Evolutionary conservation across 768 basidiomycete species (phyloP), one percentile per base, ranked within the genome.

Genomic region (Pseudohyphozyma bogoriensis): DNA sequence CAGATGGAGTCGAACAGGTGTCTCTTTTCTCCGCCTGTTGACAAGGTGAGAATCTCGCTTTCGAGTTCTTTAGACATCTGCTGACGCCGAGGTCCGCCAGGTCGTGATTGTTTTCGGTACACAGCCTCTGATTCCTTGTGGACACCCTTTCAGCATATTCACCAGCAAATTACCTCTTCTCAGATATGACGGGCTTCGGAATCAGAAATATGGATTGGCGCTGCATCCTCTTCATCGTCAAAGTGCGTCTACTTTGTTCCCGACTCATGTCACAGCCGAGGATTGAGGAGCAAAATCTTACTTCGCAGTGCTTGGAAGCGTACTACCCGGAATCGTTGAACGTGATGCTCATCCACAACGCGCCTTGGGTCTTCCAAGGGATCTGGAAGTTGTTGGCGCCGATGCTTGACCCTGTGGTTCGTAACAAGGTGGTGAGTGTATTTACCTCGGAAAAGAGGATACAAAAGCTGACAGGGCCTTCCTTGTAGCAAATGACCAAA

Each of bases 121-220:
- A n/a, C n/a, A n/a, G n/a, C n/a, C n/a, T n/a, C n/a, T n/a, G n/a
- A n/a, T n/a, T n/a, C n/a, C 42, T 44, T 35, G 10, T 16, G 15
- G 12, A 10, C 44, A 40, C 16, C 36, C 11, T n/a, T 49, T n/a
- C n/a, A 16, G 9, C 29, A 12, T 46, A 56, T 47, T 55, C 31
- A n/a, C n/a, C n/a, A n/a, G n/a, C n/a, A n/a, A n/a, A n/a, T n/a
- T n/a, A 56, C 64, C n/a, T n/a, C n/a, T n/a, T n/a, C 16, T 68
- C 65, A 44, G 64, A 68, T 37, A 68, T 68, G 67, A 68, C 64
- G 1, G 67, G 67, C 3, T 63, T 68, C 45, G 64, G 64, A 22
- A 58, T 68, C 6, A 52, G 60, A 0, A 65, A 65, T 54, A 54
- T 68, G 52, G 57, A 55, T 18, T 58, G 56, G 56, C 56, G 56